Conservation (phyloP, 1,139 yeast species). For the Magnusiomyces paraingens region DNA sequence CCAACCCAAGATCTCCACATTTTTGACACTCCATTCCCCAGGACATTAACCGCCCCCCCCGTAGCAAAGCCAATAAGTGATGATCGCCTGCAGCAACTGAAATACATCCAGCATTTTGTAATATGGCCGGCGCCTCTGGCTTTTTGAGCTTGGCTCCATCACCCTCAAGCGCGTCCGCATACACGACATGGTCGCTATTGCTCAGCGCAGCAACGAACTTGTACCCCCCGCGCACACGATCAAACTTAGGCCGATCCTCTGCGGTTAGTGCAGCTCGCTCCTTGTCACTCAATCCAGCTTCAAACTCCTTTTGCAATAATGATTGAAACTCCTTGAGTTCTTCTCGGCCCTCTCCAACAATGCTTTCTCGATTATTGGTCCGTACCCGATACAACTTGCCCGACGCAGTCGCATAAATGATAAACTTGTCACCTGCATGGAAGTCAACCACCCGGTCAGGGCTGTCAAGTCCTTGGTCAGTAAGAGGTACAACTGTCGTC, state of each 20-base stretch:
- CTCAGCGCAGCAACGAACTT: constrained; percentile 49
- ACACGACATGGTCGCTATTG: constrained; percentile 42
- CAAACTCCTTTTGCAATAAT: background rate
- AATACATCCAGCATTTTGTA: constrained; percentile 49
- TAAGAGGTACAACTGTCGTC: constrained; percentile 16
- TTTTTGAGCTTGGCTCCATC: constrained; percentile 13
- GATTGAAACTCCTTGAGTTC: constrained; percentile 3
- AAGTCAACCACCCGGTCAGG: constrained; percentile 46
- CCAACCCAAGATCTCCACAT: constrained; percentile 72
- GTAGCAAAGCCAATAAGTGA: constrained; percentile 58
- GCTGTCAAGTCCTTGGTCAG: constrained; percentile 27
- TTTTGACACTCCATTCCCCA: constrained; percentile 64
- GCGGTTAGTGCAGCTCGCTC: too few species aligned
- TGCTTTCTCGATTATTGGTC: constrained; percentile 18
- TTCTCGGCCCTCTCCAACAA: constrained; percentile 12
- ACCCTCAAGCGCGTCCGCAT: constrained; percentile 34
- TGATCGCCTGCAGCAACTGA: constrained; percentile 68
- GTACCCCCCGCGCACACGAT: constrained; percentile 46
- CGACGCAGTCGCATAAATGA: constrained; percentile 44
- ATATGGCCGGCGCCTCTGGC: constrained; percentile 31
- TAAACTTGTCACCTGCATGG: constrained; percentile 46
- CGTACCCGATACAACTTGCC: constrained; percentile 44
- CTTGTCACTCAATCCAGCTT: too few species aligned
- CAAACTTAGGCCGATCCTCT: constrained; percentile 28
- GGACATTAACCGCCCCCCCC: constrained; percentile 51